A percentile compares a stretch with the other conserved stretches of the same genome.
These are phyloP conservation scores for Russula earlei DNA, from an alignment of 768 basidiomycete genomes.

Conservation along the genomic window DNA sequence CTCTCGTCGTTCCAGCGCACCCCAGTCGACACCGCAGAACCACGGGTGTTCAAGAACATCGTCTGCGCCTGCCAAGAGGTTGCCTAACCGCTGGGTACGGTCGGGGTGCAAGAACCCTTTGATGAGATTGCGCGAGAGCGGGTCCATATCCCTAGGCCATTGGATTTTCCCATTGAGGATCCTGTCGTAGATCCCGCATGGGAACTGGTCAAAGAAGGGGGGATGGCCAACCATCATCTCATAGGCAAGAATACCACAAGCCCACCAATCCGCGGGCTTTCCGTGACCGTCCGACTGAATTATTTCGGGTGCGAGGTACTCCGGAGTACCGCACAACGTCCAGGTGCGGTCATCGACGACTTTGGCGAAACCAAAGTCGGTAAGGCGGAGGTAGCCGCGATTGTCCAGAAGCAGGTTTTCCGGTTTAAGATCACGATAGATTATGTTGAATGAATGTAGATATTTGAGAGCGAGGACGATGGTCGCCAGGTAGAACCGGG, in stretches of 20 bases:
- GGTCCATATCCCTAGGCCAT: conserved; percentile 88
- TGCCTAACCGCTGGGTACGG: conserved; percentile 83
- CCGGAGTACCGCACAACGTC: conserved; percentile 93
- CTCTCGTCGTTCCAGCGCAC: conserved; percentile 73
- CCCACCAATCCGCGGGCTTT: conserved; percentile 99
- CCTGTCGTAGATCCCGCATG: conserved; percentile 97
- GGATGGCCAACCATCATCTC: conserved; percentile 99
- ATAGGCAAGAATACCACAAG: conserved; percentile 91
- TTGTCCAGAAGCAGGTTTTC: conserved; percentile 96
- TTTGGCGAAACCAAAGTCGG: conserved; percentile 98
- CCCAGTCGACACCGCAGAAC: conserved; percentile 95
- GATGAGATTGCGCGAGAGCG: conserved; percentile 82
- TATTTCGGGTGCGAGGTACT: conserved; percentile 97
- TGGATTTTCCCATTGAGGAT: conserved; percentile 81
- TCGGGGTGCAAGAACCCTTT: conserved; percentile 86
- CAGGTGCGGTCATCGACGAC: conserved; percentile 96
- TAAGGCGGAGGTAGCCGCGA: conserved; percentile 86
- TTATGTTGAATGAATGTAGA: conserved; percentile 92
- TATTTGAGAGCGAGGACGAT: conserved; percentile 94
- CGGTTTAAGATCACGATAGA: conserved; percentile 97
- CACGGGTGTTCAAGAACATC: conserved; percentile 89
- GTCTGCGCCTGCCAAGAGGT: conserved; percentile 84
- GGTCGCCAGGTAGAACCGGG: conserved; percentile 94
- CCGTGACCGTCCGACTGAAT: conserved; percentile 97
- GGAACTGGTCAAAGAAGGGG: conserved; percentile 97